Evolutionary conservation across 495 filamentous ascomycete genomes (phyloP).

Genomic region (Neurospora tetraspora): DNA sequence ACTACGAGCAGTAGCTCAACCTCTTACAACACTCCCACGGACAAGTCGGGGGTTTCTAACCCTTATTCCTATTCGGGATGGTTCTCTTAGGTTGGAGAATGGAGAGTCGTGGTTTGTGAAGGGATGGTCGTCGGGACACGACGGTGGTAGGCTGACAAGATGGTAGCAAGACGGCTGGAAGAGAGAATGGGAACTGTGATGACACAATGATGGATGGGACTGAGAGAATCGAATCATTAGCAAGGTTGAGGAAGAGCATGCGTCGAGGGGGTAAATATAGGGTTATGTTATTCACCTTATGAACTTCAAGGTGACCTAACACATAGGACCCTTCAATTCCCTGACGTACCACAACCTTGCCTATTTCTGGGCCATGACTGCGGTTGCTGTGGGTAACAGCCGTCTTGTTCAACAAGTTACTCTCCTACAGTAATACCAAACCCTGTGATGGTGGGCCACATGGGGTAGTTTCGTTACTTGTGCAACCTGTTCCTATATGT

Average conservation of each 20-base stretch:
- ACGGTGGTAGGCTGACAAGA: not conserved
- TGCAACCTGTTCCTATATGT: not conserved
- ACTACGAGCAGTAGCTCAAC: not conserved
- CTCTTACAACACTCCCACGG: not conserved
- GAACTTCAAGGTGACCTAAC: not conserved
- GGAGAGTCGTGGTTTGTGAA: not conserved
- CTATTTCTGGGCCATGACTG: not conserved
- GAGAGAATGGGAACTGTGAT: not conserved
- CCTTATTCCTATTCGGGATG: not conserved
- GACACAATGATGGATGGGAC: not conserved
- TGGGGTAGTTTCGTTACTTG: not conserved
- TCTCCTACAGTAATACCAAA: not conserved
- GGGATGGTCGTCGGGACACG: not conserved
- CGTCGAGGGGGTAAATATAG: not conserved
- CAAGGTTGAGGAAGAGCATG: not conserved
- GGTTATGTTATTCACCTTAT: not conserved
- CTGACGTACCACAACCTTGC: not conserved
- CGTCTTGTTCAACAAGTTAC: not conserved
- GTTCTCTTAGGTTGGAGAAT: not conserved
- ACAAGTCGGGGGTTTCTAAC: not conserved
- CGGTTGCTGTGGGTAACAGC: not conserved
- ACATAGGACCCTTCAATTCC: not conserved
- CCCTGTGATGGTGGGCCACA: not conserved
- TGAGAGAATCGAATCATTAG: not conserved
- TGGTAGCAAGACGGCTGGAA: not conserved